These are phyloP conservation scores for Niveomyces coronatus DNA, from an alignment of 2,329 filamentous ascomycete genomes.

Conservation along the genomic window DNA sequence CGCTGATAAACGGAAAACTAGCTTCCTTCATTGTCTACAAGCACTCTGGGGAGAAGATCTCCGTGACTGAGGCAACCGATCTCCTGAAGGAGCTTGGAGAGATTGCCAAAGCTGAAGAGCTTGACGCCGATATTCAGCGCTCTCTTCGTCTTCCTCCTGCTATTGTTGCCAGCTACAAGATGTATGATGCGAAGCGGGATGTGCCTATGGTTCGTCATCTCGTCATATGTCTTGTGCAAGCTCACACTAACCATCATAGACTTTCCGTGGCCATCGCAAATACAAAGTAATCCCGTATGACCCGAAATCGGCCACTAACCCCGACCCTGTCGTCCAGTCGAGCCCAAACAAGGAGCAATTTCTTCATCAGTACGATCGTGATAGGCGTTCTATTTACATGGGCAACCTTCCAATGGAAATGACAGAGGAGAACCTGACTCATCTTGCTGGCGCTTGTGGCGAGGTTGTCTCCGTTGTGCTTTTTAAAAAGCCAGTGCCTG, in stretches of 20 bases:
- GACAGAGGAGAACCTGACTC: constrained; percentile 25
- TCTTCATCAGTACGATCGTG: constrained; percentile 29
- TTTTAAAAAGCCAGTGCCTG: constrained; percentile 16
- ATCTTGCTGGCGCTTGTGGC: constrained; percentile 29
- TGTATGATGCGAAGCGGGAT: constrained; percentile 41
- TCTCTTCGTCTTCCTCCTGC: constrained; percentile 25
- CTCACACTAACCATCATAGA: constrained; percentile 5
- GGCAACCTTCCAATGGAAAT: constrained; percentile 31
- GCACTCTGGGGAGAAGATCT: constrained; percentile 23
- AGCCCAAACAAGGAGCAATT: constrained; percentile 5
- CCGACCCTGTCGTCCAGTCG: constrained; percentile 11
- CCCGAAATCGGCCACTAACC: constrained; percentile 15
- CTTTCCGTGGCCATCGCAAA: constrained; percentile 19
- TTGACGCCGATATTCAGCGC: constrained; percentile 24
- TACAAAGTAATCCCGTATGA: constrained; percentile 18
- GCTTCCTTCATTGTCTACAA: constrained; percentile 40
- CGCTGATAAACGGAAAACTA: constrained; percentile 16
- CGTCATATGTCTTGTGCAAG: constrained; percentile 10
- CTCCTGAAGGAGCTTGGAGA: constrained; percentile 35
- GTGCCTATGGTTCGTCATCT: constrained; percentile 26
- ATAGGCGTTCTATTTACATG: constrained; percentile 37
- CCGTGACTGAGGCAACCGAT: constrained; percentile 31
- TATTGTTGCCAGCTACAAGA: constrained; percentile 38
- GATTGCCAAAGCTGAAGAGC: constrained; percentile 27
- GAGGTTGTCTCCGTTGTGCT: constrained; percentile 21